Base-by-base conservation (phyloP, 768 basidiomycete genomes). In the Boletus sp. region DNA sequence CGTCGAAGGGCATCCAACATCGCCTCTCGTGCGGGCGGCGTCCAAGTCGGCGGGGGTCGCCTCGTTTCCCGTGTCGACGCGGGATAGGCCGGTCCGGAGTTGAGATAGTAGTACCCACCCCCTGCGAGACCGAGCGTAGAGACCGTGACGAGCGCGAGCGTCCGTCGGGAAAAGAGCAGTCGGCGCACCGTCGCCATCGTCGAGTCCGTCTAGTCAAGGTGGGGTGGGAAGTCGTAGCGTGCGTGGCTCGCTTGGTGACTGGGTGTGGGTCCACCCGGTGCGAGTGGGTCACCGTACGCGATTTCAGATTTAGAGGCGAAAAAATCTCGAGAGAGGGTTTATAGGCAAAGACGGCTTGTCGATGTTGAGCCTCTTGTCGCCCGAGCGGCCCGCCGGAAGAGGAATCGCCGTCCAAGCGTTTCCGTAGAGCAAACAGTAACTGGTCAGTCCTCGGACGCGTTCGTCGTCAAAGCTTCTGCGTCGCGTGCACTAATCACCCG, bases 11-110 rank as follows among this genome's bases (percentile, higher is more conserved):
- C 68, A 15, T 78, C 74, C 36, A 92, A 67, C 83, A 90, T 89
- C 28, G 86, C 76, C n/a, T 78, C 72, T 28, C 90, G 71, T 7
- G 82, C 76, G 0, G 90, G 90, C 0, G 90, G 90, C 0, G 85
- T 85, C 90, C 90, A 92, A 75, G 84, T 78, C 2, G 88, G 84
- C 1, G 87, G 90, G 4, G 90, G 87, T 4, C 86, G 75, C n/a
- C 88, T 81, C 0, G 82, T 83, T 55, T 84, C 83, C 50, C 80
- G 79, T 0, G 85, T 88, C 3, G 88, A 83, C 0, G 72, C 70
- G 0, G 87, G 84, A 64, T 87, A 87, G 0, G 83, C 76, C 11
- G 87, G 86, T 0, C 89, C 87, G 3, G 89, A 89, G 66, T 86
- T 88, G 54, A 91, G 79, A 65, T 83, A 89, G 73, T 79, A 84